Percentiles rank a stretch among this genome's conserved stretches.
These are phyloP conservation scores for Zygoascus bituminiphila DNA, from an alignment of 805 yeast genomes.

Conservation along the genomic window DNA sequence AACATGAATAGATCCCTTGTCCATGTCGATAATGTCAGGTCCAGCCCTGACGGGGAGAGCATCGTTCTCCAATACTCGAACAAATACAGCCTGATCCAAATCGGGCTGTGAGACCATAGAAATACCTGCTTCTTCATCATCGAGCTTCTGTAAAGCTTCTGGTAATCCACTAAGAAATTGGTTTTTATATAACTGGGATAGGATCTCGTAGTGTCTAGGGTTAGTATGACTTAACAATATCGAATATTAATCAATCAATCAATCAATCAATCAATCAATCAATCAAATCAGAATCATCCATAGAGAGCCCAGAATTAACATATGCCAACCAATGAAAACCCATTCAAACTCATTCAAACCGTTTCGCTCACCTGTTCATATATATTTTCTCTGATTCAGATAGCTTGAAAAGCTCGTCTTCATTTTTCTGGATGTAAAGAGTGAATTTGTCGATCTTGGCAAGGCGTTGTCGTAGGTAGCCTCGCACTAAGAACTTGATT, in stretches of 20 bases:
- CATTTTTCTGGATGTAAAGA: slow-evolving; percentile 45
- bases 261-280: too few relatives aligned
- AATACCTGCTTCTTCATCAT: slow-evolving; percentile 53
- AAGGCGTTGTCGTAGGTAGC: slow-evolving; percentile 71
- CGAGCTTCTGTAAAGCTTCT: slow-evolving; percentile 56
- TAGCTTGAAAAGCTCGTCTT: slow-evolving; percentile 34
- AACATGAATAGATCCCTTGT: slow-evolving; percentile 62
- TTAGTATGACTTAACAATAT: too few relatives aligned
- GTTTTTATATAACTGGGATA: slow-evolving; percentile 56
- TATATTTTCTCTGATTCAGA: slow-evolving; percentile 57
- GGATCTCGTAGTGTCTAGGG: slow-evolving; percentile 50
- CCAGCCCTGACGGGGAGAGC: slow-evolving; percentile 38
- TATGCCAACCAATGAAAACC: too few relatives aligned
- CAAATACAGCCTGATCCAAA: slow-evolving; percentile 66
- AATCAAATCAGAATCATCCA: too few relatives aligned
- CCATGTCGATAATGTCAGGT: slow-evolving; percentile 43
- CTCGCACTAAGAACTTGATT: slow-evolving; percentile 68
- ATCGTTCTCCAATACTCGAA: slow-evolving; percentile 41
- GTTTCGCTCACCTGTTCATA: slow-evolving; percentile 41
- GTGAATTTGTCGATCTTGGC: slow-evolving; percentile 62
- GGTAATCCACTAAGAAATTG: slow-evolving; percentile 67
- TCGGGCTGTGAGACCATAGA: slow-evolving; percentile 76
- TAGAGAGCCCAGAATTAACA: too few relatives aligned
- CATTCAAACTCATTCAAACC: too few relatives aligned
- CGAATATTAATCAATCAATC: too few relatives aligned